phyloP scores from a whole-genome alignment of 1,284 basidiomycete species.

The Marasmius oreades region DNA sequence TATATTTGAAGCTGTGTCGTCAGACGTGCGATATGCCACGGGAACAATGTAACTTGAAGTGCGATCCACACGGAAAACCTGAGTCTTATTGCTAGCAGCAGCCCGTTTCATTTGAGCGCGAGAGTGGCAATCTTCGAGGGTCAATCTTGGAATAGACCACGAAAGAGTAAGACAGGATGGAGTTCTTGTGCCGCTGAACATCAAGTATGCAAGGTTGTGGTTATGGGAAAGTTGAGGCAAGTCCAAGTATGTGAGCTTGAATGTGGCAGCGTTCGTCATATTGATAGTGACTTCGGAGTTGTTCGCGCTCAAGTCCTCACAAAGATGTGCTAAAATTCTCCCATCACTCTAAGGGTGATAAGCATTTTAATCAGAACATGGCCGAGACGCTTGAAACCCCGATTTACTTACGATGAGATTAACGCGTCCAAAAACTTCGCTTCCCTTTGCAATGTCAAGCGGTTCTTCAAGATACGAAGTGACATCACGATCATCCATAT shows the following conservation, averaged over 20 bases:
- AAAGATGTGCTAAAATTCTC: not conserved
- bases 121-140: not conserved
- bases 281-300: not conserved
- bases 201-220: not conserved
- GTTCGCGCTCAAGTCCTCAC: not conserved
- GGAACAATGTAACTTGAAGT: not conserved
- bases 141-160: not conserved
- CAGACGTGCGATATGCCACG: not conserved
- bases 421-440: not conserved
- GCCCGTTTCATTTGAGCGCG: not conserved
- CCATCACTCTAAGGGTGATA: not conserved
- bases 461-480: not conserved
- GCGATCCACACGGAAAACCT: not conserved
- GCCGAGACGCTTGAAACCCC: not conserved
- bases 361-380: not conserved
- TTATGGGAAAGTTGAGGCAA: not conserved
- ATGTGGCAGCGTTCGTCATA: not conserved
- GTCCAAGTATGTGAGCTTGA: not conserved
- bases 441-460: not conserved
- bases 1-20: not conserved
- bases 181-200: not conserved
- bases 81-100: not conserved
- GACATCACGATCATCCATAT: not conserved
- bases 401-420: not conserved
- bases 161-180: not conserved